Evolutionary conservation across 257 asterid genomes (phyloP), one percentile per base, ranked within the genome.

Genomic region (Avicennia marina): DNA sequence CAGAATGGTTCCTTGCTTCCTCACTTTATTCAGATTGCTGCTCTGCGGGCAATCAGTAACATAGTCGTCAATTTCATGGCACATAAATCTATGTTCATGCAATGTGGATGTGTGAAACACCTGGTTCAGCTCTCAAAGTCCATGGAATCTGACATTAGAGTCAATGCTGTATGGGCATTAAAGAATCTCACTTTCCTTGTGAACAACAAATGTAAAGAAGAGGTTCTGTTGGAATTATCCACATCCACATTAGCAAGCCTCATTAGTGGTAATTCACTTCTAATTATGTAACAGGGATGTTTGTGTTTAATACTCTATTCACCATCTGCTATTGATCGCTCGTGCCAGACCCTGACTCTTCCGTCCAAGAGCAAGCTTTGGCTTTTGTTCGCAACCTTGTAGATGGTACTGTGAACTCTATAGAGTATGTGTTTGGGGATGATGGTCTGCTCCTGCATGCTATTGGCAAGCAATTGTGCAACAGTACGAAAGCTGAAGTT

Each of bases 321-420:
- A 67, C 59, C 10, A 11, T 60, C 56, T 63, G 33, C 27, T 59
- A 31, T 46, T 58, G 49, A 29, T 49, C 66, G 58, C 29, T 63
- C 40, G 58, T 67, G 62, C 73, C 81, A 88, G 98, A 91, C 67
- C 83, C 88, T 13, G 98, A 88, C 72, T 78, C 82, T 62, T 72
- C 83, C 33, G 94, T 91, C 61, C 95, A 89, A 74, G 95, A 78
- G 81, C 95, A 91, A 78, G 90, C 85, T 60, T 70, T 88, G 71
- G 88, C 90, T 64, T 70, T 91, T 65, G 70, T 77, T 60, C 68
- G 95, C 60, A 91, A 88, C 74, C 89, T 91, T 29, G 83, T 88
- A 67, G 95, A 80, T 74, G 95, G 98, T 42, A 58, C 82, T 68
- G 22, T 65, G 9, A 74, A 80, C 70, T 81, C 87, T 50, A 65